These are phyloP conservation scores for Trifolium fragiferum DNA, from an alignment of 306 rosid genomes.

Conservation along the genomic window DNA sequence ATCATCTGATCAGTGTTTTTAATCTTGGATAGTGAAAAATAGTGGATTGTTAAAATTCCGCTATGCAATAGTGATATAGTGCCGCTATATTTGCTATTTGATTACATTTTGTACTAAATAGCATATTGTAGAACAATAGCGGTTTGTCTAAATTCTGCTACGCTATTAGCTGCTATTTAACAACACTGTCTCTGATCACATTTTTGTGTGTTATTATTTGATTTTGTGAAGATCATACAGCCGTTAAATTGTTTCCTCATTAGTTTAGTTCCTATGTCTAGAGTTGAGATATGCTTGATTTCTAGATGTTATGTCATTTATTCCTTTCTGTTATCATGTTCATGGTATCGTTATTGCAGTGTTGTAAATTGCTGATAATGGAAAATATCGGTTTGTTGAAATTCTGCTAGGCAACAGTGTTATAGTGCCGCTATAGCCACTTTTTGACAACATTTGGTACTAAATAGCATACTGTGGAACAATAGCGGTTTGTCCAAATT, in stretches of 20 bases:
- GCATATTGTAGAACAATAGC: no score
- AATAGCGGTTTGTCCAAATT: neutral
- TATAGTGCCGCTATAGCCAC: neutral
- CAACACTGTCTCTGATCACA: neutral
- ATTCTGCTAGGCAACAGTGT: neutral
- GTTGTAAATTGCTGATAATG: neutral
- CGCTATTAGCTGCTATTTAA: no score
- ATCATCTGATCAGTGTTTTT: neutral
- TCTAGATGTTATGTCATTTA: neutral
- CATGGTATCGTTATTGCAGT: neutral
- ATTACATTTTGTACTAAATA: no score
- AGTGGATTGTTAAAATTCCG: no score
- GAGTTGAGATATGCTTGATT: constrained; percentile 19
- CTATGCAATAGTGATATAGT: no score
- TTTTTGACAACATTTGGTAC: neutral
- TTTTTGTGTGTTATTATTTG: neutral
- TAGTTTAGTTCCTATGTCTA: neutral
- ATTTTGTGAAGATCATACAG: neutral
- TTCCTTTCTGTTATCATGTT: neutral
- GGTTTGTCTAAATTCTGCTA: no score
- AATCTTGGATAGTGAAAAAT: no score
- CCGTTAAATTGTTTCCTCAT: constrained; percentile 16
- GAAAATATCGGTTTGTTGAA: neutral
- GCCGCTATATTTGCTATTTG: no score
- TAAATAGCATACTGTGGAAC: neutral